Evolutionary conservation across 1,139 yeast species (phyloP).

Genomic region (Yamadazyma oceani): DNA sequence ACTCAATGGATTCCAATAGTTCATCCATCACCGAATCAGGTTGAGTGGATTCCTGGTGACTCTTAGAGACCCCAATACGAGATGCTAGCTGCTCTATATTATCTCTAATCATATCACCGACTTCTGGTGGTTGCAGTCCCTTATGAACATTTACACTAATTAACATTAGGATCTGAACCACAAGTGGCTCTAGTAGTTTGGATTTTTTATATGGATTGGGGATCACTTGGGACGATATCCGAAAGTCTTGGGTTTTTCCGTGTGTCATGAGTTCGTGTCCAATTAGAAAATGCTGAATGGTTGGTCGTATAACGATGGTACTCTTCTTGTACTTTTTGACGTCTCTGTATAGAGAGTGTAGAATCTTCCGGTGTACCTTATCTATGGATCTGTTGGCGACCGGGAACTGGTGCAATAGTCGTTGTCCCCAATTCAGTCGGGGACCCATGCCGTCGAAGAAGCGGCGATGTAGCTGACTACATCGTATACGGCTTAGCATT

Average conservation of each 20-base stretch:
- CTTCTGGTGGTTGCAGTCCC: not conserved
- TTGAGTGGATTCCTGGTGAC: too few relatives aligned
- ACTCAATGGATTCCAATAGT: too few relatives aligned
- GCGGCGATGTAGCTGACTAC: not conserved
- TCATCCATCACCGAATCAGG: too few relatives aligned
- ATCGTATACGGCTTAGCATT: constrained; percentile 2
- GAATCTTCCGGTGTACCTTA: constrained; percentile 26
- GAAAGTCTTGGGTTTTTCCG: not conserved
- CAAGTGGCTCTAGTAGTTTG: not conserved
- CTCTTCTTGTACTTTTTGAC: constrained; percentile 18
- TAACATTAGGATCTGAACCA: not conserved
- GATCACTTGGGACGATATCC: not conserved
- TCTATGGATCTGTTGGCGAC: constrained; percentile 16
- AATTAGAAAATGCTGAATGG: constrained; percentile 27
- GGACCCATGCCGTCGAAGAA: too few relatives aligned
- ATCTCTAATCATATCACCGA: too few relatives aligned
- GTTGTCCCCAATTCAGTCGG: too few relatives aligned
- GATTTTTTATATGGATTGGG: not conserved
- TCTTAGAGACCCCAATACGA: too few relatives aligned
- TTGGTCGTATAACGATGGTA: constrained; percentile 22
- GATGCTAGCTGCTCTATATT: too few relatives aligned
- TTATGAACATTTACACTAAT: too few relatives aligned
- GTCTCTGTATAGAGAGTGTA: constrained; percentile 21
- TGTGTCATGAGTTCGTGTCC: constrained; percentile 11
- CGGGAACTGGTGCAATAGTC: constrained; percentile 4